Conservation (phyloP, 1,284 basidiomycete species). For the Leccinum ponderosum region DNA sequence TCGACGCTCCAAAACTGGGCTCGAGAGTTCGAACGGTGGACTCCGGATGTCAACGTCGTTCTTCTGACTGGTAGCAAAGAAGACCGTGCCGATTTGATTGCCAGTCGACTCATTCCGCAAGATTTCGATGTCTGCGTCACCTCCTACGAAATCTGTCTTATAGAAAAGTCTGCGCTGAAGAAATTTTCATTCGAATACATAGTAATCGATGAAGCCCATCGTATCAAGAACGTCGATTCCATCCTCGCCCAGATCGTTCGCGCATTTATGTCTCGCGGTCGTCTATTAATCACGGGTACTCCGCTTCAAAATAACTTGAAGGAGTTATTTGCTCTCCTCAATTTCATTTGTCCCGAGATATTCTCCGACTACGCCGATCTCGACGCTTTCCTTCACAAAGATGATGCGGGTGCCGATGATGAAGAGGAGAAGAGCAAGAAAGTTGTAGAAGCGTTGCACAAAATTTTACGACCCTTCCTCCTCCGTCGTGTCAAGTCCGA, state of each 20-base stretch:
- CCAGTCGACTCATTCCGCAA: slow-evolving; percentile 77
- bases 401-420: slow-evolving; percentile 67
- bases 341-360: slow-evolving; percentile 90
- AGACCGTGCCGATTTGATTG: slow-evolving; percentile 84
- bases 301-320: slow-evolving; percentile 98
- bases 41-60: slow-evolving; percentile 85
- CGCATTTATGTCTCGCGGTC: slow-evolving; percentile 84
- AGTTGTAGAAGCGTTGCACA: slow-evolving; percentile 97
- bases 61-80: slow-evolving; percentile 88
- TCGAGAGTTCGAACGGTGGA: slow-evolving; percentile 93
- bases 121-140: slow-evolving; percentile 97
- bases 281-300: slow-evolving; percentile 95
- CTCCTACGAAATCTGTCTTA: slow-evolving; percentile 96
- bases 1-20: slow-evolving; percentile 98
- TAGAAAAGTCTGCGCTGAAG: slow-evolving; percentile 90
- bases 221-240: slow-evolving; percentile 99
- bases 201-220: slow-evolving; percentile 98
- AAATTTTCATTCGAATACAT: slow-evolving; percentile 99
- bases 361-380: slow-evolving; percentile 77
- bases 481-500: slow-evolving; percentile 95
- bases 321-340: slow-evolving; percentile 94
- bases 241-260: slow-evolving; percentile 96
- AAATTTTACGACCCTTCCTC: slow-evolving; percentile 94
- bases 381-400: slow-evolving; percentile 80
- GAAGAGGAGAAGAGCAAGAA: slow-evolving; percentile 90